Evolutionary conservation across 1,284 basidiomycete genomes (phyloP).

Genomic region (Chiua sp.): DNA sequence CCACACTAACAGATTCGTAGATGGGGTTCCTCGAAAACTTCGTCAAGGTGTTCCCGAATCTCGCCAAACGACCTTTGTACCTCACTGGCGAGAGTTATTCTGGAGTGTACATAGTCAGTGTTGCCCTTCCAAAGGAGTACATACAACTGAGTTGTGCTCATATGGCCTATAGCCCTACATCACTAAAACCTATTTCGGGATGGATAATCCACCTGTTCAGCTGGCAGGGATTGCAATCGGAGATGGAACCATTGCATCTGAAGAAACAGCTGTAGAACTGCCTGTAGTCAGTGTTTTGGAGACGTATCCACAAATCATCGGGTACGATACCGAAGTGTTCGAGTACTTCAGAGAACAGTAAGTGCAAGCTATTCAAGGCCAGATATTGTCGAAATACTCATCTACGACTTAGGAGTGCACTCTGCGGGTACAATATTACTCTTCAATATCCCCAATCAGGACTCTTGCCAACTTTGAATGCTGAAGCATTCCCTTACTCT

Average conservation of each 20-base stretch:
- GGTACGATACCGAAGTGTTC: conserved; percentile 59
- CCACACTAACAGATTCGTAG: conserved; percentile 35
- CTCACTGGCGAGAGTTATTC: conserved; percentile 70
- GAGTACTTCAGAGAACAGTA: conserved; percentile 70
- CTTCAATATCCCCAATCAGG: conserved; percentile 68
- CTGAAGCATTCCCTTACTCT: conserved; percentile 37
- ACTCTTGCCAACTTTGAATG: conserved; percentile 50
- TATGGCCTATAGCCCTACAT: conserved; percentile 59
- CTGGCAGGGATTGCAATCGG: conserved; percentile 69
- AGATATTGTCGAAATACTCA: neutral
- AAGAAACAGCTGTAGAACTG: conserved; percentile 53
- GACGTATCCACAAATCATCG: conserved; percentile 46
- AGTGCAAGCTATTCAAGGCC: conserved; percentile 27
- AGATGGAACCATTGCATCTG: conserved; percentile 60
- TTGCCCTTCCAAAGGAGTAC: neutral
- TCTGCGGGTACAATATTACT: conserved; percentile 69
- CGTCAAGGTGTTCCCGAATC: neutral
- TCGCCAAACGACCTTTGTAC: conserved; percentile 56
- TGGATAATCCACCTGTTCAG: conserved; percentile 63
- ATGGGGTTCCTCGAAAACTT: conserved; percentile 56
- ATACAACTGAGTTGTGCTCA: neutral
- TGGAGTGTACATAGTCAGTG: conserved; percentile 62
- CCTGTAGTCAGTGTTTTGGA: conserved; percentile 64
- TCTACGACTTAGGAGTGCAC: conserved; percentile 48
- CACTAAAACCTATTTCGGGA: conserved; percentile 64